A percentile compares a stretch with the other conserved stretches of the same genome.
These are phyloP conservation scores for Sesbania bispinosa DNA, from an alignment of 306 rosid genomes.

Conservation along the genomic window DNA sequence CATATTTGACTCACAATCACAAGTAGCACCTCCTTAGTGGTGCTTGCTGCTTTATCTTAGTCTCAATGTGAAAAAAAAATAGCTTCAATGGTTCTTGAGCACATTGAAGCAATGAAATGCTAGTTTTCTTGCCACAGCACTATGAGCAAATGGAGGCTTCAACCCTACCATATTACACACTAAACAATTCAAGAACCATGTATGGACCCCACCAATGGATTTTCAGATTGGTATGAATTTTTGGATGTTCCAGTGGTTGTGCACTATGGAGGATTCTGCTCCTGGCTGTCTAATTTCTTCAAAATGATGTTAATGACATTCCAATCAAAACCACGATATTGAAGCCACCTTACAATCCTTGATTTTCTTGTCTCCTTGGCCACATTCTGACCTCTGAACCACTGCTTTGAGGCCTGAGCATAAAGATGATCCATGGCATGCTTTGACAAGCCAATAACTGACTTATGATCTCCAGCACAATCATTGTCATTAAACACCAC, in stretches of 20 bases:
- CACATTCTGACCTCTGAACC: conserved; percentile 60
- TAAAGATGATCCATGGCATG: conserved; percentile 56
- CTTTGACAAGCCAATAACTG: conserved; percentile 39
- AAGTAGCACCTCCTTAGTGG: conserved; percentile 24
- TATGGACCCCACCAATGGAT: conserved; percentile 41
- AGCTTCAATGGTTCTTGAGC: conserved; percentile 21
- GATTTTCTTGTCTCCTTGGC: conserved; percentile 69
- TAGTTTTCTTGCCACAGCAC: conserved; percentile 34
- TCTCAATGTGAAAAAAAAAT: not conserved
- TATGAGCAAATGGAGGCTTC: conserved; percentile 18
- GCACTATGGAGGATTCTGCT: conserved; percentile 45
- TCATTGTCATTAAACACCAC: conserved; percentile 49
- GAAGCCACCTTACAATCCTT: conserved; percentile 78
- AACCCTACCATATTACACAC: conserved; percentile 36
- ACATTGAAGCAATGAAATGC: conserved; percentile 28
- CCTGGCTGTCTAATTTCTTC: conserved; percentile 55
- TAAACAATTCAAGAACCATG: conserved; percentile 16
- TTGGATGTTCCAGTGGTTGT: conserved; percentile 9
- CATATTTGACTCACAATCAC: conserved; percentile 5
- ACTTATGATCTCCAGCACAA: conserved; percentile 34
- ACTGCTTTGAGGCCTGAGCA: conserved; percentile 80
- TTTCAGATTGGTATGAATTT: conserved; percentile 21
- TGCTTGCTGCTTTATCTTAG: conserved; percentile 31
- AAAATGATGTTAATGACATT: conserved; percentile 52
- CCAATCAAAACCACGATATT: conserved; percentile 79